Percentiles rank a stretch among this genome's conserved stretches.
Conservation (phyloP, 2,329 filamentous ascomycete genomes). For the Apiospora hydei region DNA sequence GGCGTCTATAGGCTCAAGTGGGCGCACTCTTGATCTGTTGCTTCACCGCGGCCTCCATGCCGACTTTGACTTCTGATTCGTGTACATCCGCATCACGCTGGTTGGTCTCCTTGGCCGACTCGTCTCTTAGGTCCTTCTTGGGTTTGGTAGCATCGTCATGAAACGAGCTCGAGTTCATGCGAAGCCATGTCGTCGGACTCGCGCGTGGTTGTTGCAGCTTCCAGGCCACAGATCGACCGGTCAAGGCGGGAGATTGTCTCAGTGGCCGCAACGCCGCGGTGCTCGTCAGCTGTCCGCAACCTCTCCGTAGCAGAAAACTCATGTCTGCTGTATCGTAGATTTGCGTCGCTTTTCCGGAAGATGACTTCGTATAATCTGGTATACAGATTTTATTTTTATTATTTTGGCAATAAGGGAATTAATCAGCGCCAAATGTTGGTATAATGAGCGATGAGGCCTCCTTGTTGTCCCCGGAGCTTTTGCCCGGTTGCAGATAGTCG, state of each 20-base stretch:
- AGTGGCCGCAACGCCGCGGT: neutral
- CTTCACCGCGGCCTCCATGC: constrained; percentile 52
- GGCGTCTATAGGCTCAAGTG: neutral
- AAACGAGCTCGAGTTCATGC: constrained; percentile 18
- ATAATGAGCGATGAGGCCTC: neutral
- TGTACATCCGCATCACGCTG: constrained; percentile 38
- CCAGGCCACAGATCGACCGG: neutral
- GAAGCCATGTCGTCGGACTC: constrained; percentile 29
- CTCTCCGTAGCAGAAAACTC: constrained; percentile 14
- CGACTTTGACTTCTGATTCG: constrained; percentile 41
- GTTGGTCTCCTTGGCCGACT: constrained; percentile 38
- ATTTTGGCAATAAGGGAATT: neutral
- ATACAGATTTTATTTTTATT: neutral
- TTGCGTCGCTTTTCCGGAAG: neutral
- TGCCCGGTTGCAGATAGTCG: constrained; percentile 14
- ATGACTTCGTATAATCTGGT: neutral
- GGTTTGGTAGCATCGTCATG: constrained; percentile 24
- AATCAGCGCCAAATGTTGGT: neutral
- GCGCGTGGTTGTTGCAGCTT: constrained; percentile 3
- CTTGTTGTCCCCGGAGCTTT: constrained; percentile 1
- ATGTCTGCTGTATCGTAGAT: neutral
- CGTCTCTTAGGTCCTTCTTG: constrained; percentile 31
- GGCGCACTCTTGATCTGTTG: constrained; percentile 55
- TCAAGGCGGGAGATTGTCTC: neutral
- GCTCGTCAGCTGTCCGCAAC: constrained; percentile 14